Percentiles rank a stretch among this genome's conserved stretches.
Evolutionary conservation across 1,284 basidiomycete genomes (phyloP).

Genomic region (Boletus semigastroideus): DNA sequence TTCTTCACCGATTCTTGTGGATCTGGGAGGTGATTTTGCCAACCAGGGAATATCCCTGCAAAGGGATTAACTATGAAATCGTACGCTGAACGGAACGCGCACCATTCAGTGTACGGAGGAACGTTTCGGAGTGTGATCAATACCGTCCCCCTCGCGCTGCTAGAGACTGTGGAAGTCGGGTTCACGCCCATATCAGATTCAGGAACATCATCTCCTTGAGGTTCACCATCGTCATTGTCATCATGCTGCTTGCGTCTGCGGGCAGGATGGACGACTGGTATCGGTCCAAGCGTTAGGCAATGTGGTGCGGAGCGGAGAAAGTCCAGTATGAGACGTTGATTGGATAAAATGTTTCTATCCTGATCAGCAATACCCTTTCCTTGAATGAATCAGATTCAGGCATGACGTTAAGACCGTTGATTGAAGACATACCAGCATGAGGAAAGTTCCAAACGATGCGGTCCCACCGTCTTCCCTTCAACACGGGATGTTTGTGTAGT

Average conservation of each 20-base stretch:
- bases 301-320: conserved; percentile 78
- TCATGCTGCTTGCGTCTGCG: conserved; percentile 47
- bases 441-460: conserved; percentile 95
- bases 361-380: conserved; percentile 94
- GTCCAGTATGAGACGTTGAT: conserved; percentile 85
- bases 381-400: conserved; percentile 31
- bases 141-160: conserved; percentile 55
- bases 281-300: conserved; percentile 60
- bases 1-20: conserved; percentile 41
- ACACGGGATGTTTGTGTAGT: conserved; percentile 56
- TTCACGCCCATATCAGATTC: conserved; percentile 28
- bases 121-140: conserved; percentile 88
- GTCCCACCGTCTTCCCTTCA: conserved; percentile 70
- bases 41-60: conserved; percentile 75
- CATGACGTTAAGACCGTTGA: not conserved
- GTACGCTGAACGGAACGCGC: conserved; percentile 27
- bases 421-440: conserved; percentile 69
- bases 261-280: conserved; percentile 42
- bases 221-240: conserved; percentile 42
- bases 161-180: conserved; percentile 2
- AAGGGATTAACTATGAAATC: conserved; percentile 3
- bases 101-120: conserved; percentile 89
- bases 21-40: conserved; percentile 70
- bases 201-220: conserved; percentile 25
- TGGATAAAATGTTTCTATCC: conserved; percentile 89